Evolutionary conservation across 352 stramenopile species (phyloP).

Genomic region (Thalassiosira pacifica): DNA sequence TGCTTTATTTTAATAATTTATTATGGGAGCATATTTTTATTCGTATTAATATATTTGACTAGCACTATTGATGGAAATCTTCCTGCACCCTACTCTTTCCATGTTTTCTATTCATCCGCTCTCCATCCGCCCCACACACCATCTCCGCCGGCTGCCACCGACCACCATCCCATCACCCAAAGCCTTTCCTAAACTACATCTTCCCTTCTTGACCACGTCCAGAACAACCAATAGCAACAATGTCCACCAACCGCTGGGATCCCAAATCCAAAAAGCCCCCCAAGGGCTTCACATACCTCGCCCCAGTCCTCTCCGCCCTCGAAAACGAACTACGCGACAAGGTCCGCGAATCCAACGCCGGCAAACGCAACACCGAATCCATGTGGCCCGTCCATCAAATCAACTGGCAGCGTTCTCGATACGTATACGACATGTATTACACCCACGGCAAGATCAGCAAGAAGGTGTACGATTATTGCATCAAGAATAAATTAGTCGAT

Average conservation of each 20-base stretch:
- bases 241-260: constrained; percentile 69
- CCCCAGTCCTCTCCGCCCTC: constrained; percentile 95
- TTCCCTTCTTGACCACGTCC: too few relatives aligned
- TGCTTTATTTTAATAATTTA: too few relatives aligned
- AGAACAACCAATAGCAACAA: too few relatives aligned
- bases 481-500: constrained; percentile 93
- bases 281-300: constrained; percentile 94
- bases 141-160: too few relatives aligned
- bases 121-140: too few relatives aligned
- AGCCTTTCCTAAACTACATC: too few relatives aligned
- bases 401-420: constrained; percentile 98
- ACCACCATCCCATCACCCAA: too few relatives aligned
- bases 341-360: constrained; percentile 96
- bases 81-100: too few relatives aligned
- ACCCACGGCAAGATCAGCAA: constrained; percentile 95
- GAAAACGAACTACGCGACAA: constrained; percentile 97
- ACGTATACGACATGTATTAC: constrained; percentile 99
- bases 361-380: constrained; percentile 96
- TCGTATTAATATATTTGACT: too few relatives aligned
- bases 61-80: too few relatives aligned
- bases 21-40: too few relatives aligned
- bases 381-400: constrained; percentile 99
- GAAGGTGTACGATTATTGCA: constrained; percentile 98
- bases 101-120: too few relatives aligned
- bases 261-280: constrained; percentile 87